These are phyloP conservation scores for Fraxinus velutina DNA, from an alignment of 305 asterid genomes.

Conservation along the genomic window DNA sequence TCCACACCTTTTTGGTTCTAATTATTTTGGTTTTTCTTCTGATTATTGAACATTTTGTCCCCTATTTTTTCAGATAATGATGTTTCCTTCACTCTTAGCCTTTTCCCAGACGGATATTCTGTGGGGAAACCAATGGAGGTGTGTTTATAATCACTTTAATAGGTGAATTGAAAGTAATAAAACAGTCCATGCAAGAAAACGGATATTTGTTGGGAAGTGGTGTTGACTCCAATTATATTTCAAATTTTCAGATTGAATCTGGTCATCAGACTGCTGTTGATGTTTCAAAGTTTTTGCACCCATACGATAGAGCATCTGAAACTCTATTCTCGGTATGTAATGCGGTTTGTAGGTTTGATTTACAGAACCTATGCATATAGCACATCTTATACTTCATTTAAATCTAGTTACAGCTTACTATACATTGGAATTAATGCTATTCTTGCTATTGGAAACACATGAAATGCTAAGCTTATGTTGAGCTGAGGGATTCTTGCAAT, in stretches of 20 bases:
- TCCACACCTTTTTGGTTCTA: neutral
- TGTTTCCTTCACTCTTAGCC: conserved; percentile 71
- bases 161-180: conserved; percentile 10
- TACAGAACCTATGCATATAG: neutral
- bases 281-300: conserved; percentile 70
- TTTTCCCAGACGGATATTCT: conserved; percentile 83
- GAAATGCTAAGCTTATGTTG: neutral
- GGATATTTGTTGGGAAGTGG: neutral
- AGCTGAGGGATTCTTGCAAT: conserved; percentile 7
- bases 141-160: conserved; percentile 26
- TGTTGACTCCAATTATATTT: conserved; percentile 20
- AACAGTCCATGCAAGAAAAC: neutral
- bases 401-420: neutral
- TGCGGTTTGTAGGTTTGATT: conserved; percentile 3
- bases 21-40: neutral
- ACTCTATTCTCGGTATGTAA: conserved; percentile 75
- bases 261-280: conserved; percentile 44
- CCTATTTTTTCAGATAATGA: conserved; percentile 49
- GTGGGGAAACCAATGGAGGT: conserved; percentile 78
- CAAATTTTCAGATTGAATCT: conserved; percentile 56
- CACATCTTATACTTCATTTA: conserved; percentile 12
- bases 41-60: neutral
- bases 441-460: no score
- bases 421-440: no score
- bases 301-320: conserved; percentile 90